Percentiles rank a stretch among this genome's conserved stretches.
Evolutionary conservation across 345 rosid genomes (phyloP).

Genomic region (Gossypium thurberi): DNA sequence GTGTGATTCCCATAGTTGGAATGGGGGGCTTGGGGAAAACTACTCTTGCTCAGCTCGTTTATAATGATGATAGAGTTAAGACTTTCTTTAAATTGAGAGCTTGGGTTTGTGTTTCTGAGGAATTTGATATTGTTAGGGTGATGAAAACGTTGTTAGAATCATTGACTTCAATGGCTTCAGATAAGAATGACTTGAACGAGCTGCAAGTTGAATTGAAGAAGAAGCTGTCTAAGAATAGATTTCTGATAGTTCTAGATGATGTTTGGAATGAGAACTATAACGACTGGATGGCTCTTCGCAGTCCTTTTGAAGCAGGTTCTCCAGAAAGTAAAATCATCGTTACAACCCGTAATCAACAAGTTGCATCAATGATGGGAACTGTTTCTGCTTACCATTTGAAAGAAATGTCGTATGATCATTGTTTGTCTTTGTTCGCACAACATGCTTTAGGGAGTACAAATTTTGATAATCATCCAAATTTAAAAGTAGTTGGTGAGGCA

Average conservation of each 20-base stretch:
- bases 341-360: slow-evolving; percentile 7
- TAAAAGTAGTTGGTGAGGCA: slow-evolving; percentile 7
- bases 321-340: slow-evolving; percentile 23
- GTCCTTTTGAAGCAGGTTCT: slow-evolving; percentile 7
- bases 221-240: background rate
- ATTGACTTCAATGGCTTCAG: background rate
- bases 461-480: background rate
- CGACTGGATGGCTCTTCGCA: slow-evolving; percentile 5
- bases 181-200: background rate
- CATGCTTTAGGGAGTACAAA: slow-evolving; percentile 9
- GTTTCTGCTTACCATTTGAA: background rate
- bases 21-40: slow-evolving; percentile 32
- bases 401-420: slow-evolving; percentile 8
- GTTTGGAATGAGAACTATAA: slow-evolving; percentile 17
- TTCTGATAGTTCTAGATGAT: slow-evolving; percentile 9
- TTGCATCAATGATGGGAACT: slow-evolving; percentile 7
- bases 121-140: slow-evolving; percentile 12
- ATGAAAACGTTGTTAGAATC: background rate
- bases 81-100: slow-evolving; percentile 15
- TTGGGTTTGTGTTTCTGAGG: slow-evolving; percentile 30
- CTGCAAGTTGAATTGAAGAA: slow-evolving; percentile 4
- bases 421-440: slow-evolving; percentile 14
- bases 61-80: slow-evolving; percentile 16
- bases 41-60: slow-evolving; percentile 23
- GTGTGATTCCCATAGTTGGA: slow-evolving; percentile 27